These are phyloP conservation scores for Capsicum pubescens DNA, from an alignment of 257 asterid genomes.

Conservation along the genomic window DNA sequence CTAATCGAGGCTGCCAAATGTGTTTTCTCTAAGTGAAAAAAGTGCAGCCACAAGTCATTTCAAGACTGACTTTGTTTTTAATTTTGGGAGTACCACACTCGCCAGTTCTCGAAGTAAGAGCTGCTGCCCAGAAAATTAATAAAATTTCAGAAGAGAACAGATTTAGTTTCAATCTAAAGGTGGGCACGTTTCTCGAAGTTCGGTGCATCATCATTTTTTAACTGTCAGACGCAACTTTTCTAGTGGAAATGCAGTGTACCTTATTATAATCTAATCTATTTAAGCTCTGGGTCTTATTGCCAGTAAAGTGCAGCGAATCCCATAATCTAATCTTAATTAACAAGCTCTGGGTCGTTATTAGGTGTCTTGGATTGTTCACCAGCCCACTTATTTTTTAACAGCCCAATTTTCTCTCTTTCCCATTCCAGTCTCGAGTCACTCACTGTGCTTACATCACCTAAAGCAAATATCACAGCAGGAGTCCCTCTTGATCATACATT, in stretches of 20 bases:
- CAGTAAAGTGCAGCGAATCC: background rate
- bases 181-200: conserved; percentile 17
- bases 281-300: conserved; percentile 11
- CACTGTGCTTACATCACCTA: too few species aligned
- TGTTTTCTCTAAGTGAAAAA: background rate
- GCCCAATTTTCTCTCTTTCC: background rate
- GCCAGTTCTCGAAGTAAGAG: conserved; percentile 13
- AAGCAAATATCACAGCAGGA: background rate
- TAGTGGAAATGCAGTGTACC: background rate
- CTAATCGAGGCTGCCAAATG: background rate
- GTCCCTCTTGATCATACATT: background rate
- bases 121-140: background rate
- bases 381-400: background rate
- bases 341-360: background rate
- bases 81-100: background rate
- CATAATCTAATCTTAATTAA: background rate
- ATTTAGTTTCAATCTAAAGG: conserved; percentile 14
- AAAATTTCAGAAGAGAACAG: conserved; percentile 11
- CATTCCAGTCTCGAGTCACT: background rate
- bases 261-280: conserved; percentile 16
- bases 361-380: background rate
- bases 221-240: background rate
- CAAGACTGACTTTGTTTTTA: conserved; percentile 13
- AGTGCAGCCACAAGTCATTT: conserved; percentile 26
- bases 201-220: background rate